Percentiles rank a stretch among this genome's conserved stretches.
Conservation (phyloP, 176 grass and related monocot species). For the Pontederia paniculata region DNA sequence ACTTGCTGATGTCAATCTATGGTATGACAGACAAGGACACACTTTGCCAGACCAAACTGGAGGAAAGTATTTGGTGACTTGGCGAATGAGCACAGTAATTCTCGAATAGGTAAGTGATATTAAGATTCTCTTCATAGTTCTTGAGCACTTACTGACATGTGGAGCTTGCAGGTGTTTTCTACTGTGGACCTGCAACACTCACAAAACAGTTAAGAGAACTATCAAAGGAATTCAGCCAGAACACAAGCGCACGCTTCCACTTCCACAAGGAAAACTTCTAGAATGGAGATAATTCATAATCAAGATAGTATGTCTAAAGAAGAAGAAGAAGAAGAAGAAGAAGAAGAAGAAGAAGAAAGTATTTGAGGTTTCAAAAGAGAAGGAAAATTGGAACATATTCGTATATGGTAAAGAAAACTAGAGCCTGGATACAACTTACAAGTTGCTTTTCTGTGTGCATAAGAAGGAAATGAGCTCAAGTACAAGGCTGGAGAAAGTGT, state of each 20-base stretch:
- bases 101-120: constrained; percentile 64
- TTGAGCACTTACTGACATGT: constrained; percentile 14
- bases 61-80: constrained; percentile 94
- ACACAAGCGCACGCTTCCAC: constrained; percentile 89
- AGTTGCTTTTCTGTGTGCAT: too few relatives aligned
- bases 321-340: too few relatives aligned
- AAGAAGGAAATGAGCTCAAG: too few relatives aligned
- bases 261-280: constrained; percentile 99
- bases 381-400: too few relatives aligned
- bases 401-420: too few relatives aligned
- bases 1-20: constrained; percentile 3
- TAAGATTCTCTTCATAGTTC: background rate
- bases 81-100: constrained; percentile 63
- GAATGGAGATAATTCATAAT: background rate
- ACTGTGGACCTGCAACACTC: constrained; percentile 79
- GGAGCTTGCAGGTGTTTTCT: constrained; percentile 80
- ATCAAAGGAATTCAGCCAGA: constrained; percentile 90
- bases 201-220: constrained; percentile 87
- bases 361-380: too few relatives aligned
- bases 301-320: too few relatives aligned
- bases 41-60: constrained; percentile 98
- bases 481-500: too few relatives aligned
- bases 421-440: too few relatives aligned
- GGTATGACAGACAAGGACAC: constrained; percentile 76
- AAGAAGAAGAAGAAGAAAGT: too few relatives aligned